Evolutionary conservation across 2,329 filamentous ascomycete species (phyloP), one percentile per base, ranked within the genome.

Genomic region (Zarea fungicola): DNA sequence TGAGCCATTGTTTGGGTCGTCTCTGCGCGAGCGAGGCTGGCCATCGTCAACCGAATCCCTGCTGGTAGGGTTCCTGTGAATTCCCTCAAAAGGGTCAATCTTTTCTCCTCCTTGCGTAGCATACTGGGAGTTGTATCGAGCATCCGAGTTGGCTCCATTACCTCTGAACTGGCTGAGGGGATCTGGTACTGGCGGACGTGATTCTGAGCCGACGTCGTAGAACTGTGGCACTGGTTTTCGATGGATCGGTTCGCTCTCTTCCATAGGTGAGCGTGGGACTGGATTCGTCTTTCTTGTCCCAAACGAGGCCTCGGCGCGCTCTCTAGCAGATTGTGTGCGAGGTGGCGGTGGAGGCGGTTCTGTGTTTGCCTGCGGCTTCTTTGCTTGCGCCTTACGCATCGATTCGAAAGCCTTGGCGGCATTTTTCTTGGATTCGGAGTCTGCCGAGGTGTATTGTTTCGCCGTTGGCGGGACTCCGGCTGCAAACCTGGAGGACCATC

Each of bases 91-190:
- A 0, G 77, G 73, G 39, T 80, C 75, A 5, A 77, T 75, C 63
- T 76, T 83, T 60, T 84, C 81, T 28, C 80, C 78, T 11, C 76
- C 71, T 26, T 75, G 71, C 1, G 69, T 73, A 35, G 72, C 69
- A 57, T 83, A 84, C 0, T 80, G 78, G 6, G 76, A 78, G 55
- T 77, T 78, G 48, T 78, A 70, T n/a, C 78, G 71, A n/a, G 63
- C 61, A 51, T 81, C 76, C 35, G 66, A 49, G 36, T 66, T 67
- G 1, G 62, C 62, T 5, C 74, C 70, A 32, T 52, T 54, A 2
- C 67, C 61, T 56, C 69, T 68, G 50, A 78, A 77, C 43, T 72
- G 66, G 19, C 67, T 70, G 35, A 78, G 58, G 2, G 74, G 75
- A 52, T 81, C 74, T n/a, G 66, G 64, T 54, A 67, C 63, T 11